These are phyloP conservation scores for Phytophthora parvispora DNA, from an alignment of 352 stramenopile species.

Conservation along the genomic window DNA sequence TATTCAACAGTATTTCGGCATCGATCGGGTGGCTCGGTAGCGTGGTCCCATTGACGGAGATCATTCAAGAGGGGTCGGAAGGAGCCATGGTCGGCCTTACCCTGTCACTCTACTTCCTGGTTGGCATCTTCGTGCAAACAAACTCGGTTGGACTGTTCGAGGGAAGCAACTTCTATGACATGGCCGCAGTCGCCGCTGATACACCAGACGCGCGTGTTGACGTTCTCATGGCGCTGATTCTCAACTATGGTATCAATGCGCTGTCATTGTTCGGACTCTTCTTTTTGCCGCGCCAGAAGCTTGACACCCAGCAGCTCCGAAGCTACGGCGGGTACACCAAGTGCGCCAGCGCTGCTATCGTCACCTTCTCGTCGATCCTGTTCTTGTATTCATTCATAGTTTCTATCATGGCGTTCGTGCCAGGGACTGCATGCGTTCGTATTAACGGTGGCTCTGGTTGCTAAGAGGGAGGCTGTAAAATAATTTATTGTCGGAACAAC, in stretches of 20 bases:
- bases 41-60: slow-evolving; percentile 59
- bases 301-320: slow-evolving; percentile 68
- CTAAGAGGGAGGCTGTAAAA: no score
- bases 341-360: slow-evolving; percentile 47
- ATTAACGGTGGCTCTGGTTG: slow-evolving; percentile 53
- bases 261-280: slow-evolving; percentile 40
- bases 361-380: slow-evolving; percentile 42
- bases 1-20: slow-evolving; percentile 26
- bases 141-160: slow-evolving; percentile 45
- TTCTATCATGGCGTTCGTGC: slow-evolving; percentile 56
- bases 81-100: slow-evolving; percentile 55
- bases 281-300: slow-evolving; percentile 64
- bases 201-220: slow-evolving; percentile 16
- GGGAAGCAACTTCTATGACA: slow-evolving; percentile 50
- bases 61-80: slow-evolving; percentile 66
- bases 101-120: slow-evolving; percentile 52
- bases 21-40: slow-evolving; percentile 37
- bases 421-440: slow-evolving; percentile 31
- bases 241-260: slow-evolving; percentile 60
- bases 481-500: no score
- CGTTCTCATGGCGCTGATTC: slow-evolving; percentile 33
- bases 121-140: slow-evolving; percentile 48
- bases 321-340: slow-evolving; percentile 76
- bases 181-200: slow-evolving; percentile 25
- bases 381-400: slow-evolving; percentile 58